These are phyloP conservation scores for Dipodascopsis tothii DNA, from an alignment of 805 yeast species.

Conservation along the genomic window DNA sequence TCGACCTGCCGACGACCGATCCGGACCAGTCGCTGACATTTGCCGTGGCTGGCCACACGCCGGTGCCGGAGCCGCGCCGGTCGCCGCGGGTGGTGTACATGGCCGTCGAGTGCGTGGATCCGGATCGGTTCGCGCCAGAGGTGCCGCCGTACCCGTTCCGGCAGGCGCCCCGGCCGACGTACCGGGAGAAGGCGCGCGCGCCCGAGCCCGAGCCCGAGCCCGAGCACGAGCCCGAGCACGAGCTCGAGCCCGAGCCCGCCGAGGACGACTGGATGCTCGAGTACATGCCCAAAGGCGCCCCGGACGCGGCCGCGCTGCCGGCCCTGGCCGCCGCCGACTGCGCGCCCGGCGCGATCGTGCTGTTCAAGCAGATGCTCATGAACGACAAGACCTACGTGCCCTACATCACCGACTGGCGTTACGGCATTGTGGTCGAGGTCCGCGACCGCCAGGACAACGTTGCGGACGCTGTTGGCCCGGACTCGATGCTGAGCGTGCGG, in stretches of 20 bases:
- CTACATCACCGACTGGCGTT: neutral
- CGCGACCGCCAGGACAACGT: neutral
- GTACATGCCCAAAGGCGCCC: neutral
- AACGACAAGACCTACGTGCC: neutral
- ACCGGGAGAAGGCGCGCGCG: neutral
- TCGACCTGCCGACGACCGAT: neutral
- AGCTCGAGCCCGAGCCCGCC: neutral
- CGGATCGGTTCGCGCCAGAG: conserved; percentile 1
- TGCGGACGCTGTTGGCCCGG: too few species aligned
- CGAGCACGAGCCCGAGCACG: neutral
- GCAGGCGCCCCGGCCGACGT: conserved; percentile 1
- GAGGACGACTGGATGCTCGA: neutral
- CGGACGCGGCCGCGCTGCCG: neutral
- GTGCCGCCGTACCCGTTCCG: conserved; percentile 20
- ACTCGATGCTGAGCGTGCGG: neutral
- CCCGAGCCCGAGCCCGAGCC: neutral
- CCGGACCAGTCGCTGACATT: neutral
- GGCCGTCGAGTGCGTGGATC: conserved; percentile 14
- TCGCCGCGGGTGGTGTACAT: conserved; percentile 1
- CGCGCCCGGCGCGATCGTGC: neutral
- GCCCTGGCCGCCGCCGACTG: neutral
- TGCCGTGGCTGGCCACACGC: neutral
- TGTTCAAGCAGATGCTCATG: neutral
- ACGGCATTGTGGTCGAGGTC: neutral
- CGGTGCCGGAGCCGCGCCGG: neutral